Conservation (phyloP, 371 early-diverging fungal species). For the Mucor racemosus region DNA sequence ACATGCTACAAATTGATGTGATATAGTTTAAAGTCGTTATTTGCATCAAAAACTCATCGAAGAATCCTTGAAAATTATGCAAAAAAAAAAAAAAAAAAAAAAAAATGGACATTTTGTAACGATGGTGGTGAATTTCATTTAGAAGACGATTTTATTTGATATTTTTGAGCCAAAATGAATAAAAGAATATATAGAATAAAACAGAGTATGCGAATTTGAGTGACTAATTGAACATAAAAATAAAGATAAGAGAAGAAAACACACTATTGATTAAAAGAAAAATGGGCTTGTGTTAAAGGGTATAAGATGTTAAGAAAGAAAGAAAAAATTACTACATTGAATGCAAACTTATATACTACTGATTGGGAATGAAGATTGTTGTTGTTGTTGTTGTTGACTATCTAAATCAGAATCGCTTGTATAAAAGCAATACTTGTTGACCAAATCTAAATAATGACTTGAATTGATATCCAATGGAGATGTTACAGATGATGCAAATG, state of each 20-base stretch:
- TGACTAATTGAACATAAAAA: too few species aligned
- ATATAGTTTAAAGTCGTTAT: too few species aligned
- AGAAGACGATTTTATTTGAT: too few species aligned
- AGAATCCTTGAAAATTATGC: too few species aligned
- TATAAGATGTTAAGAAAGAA: neutral
- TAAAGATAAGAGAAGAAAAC: neutral
- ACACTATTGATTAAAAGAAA: neutral
- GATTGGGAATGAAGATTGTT: neutral
- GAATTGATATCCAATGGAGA: constrained; percentile 27
- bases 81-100: too few species aligned
- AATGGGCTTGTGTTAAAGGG: neutral
- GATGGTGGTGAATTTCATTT: too few species aligned
- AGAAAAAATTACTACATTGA: neutral
- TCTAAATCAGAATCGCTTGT: neutral
- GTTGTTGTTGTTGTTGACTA: neutral
- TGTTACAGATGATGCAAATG: neutral
- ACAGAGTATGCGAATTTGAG: neutral
- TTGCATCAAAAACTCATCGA: too few species aligned
- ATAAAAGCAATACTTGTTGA: constrained; percentile 31
- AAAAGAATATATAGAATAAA: neutral
- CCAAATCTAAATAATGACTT: constrained; percentile 22
- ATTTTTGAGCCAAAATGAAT: too few species aligned
- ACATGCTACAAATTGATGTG: too few species aligned
- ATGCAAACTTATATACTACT: constrained; percentile 9
- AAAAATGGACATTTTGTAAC: too few species aligned